A percentile compares a stretch with the other conserved stretches of the same genome.
Evolutionary conservation across 2,329 filamentous ascomycete species (phyloP).

Genomic region (Neoascochyta sp.): DNA sequence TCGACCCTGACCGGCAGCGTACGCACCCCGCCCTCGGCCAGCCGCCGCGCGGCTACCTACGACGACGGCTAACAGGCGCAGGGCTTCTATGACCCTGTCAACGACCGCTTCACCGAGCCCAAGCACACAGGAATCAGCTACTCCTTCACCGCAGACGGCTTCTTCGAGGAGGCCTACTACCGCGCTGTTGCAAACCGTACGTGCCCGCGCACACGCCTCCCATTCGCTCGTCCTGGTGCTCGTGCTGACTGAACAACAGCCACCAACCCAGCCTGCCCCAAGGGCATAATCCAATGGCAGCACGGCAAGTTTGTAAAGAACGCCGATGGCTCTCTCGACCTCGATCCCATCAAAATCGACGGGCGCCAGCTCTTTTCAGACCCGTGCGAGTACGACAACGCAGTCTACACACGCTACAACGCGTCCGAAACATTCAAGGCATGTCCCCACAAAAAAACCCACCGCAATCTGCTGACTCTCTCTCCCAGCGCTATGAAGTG

Average conservation of each 20-base stretch:
- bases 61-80: no score
- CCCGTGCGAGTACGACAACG: conserved; percentile 56
- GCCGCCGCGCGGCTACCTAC: conserved; percentile 14
- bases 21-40: conserved; percentile 30
- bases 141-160: conserved; percentile 66
- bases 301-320: conserved; percentile 61
- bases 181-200: conserved; percentile 65
- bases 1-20: conserved; percentile 67
- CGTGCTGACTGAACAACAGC: conserved; percentile 45
- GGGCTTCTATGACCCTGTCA: conserved; percentile 66
- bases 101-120: conserved; percentile 65
- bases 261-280: conserved; percentile 57
- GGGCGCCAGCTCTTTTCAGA: conserved; percentile 64
- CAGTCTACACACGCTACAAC: conserved; percentile 64
- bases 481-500: conserved; percentile 43
- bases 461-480: conserved; percentile 1
- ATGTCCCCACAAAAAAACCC: conserved; percentile 10
- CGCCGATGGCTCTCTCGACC: conserved; percentile 55
- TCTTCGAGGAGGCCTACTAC: conserved; percentile 68
- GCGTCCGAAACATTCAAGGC: conserved; percentile 61
- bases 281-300: conserved; percentile 68
- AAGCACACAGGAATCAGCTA: conserved; percentile 65
- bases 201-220: conserved; percentile 34
- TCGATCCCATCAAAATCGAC: conserved; percentile 62
- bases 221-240: no score